Percentiles rank a stretch among this genome's conserved stretches.
Conservation (phyloP, 2,329 filamentous ascomycete genomes). For the Aspergillus aculeatinus region DNA sequence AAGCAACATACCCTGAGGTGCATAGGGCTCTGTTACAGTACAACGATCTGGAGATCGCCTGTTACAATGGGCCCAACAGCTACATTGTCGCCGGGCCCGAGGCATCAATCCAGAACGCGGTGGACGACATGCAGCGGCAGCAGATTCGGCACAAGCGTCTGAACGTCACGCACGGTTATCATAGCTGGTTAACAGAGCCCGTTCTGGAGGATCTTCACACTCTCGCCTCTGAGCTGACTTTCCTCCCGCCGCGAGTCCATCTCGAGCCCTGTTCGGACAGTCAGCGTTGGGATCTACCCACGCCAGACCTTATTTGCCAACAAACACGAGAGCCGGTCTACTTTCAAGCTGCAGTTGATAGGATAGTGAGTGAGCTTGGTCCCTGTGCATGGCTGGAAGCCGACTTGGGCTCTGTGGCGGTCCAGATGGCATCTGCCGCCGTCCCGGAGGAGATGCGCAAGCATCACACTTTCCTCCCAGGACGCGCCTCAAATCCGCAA, state of each 20-base stretch:
- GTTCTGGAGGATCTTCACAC: constrained; percentile 28
- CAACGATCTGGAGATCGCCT: constrained; percentile 41
- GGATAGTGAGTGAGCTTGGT: constrained; percentile 34
- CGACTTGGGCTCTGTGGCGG: constrained; percentile 36
- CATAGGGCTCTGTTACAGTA: too few species aligned
- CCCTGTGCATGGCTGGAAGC: constrained; percentile 44
- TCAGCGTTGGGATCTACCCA: constrained; percentile 1
- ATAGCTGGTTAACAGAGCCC: constrained; percentile 44
- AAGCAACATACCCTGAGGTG: constrained; percentile 18
- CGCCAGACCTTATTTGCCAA: constrained; percentile 33
- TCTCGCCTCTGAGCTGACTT: constrained; percentile 29
- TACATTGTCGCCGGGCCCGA: constrained; percentile 45
- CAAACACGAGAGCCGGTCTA: constrained; percentile 50
- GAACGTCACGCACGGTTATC: constrained; percentile 50
- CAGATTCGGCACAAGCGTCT: constrained; percentile 38
- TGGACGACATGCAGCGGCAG: constrained; percentile 1
- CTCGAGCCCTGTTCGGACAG: constrained; percentile 17
- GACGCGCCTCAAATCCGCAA: not conserved
- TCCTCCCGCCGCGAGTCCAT: constrained; percentile 33
- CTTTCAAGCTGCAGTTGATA: constrained; percentile 47
- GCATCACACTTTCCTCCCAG: too few species aligned
- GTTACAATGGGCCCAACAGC: constrained; percentile 47
- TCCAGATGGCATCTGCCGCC: constrained; percentile 28
- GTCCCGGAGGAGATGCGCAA: constrained; percentile 9
- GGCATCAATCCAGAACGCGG: constrained; percentile 29